Evolutionary conservation across 75 land plant species (phyloP).

Genomic region (Cryptomeria japonica): DNA sequence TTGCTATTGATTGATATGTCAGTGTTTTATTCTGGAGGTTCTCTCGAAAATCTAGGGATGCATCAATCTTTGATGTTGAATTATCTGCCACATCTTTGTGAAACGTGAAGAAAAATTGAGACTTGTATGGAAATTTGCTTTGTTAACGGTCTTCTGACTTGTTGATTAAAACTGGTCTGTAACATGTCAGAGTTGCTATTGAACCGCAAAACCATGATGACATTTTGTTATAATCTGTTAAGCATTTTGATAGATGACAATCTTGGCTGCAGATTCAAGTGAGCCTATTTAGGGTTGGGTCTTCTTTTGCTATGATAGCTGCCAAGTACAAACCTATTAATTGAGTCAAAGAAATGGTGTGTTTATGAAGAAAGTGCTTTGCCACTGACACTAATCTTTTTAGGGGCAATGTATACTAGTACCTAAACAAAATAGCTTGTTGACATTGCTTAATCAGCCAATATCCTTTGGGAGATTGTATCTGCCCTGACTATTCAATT

Average conservation of each 20-base stretch:
- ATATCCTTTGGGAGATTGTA: background rate
- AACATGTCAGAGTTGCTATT: background rate
- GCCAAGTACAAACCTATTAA: background rate
- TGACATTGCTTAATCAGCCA: background rate
- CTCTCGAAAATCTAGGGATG: background rate
- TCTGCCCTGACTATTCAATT: too few species aligned
- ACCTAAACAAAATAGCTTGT: background rate
- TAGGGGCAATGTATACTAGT: background rate
- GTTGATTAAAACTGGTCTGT: background rate
- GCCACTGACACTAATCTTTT: background rate
- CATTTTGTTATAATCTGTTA: background rate
- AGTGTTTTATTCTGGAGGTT: background rate
- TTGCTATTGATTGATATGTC: background rate
- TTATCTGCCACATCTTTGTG: background rate
- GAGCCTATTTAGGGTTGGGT: background rate
- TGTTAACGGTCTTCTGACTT: background rate
- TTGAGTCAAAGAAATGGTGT: background rate
- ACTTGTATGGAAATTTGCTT: background rate
- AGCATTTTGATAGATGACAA: background rate
- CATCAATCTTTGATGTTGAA: background rate
- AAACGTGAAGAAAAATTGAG: background rate
- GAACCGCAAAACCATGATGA: background rate
- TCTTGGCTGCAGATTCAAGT: background rate
- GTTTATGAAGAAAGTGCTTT: background rate
- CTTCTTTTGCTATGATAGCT: background rate